A percentile compares a stretch with the other conserved stretches of the same genome.
Evolutionary conservation across 495 filamentous ascomycete species (phyloP).

Genomic region (Penicillium samsonianum): DNA sequence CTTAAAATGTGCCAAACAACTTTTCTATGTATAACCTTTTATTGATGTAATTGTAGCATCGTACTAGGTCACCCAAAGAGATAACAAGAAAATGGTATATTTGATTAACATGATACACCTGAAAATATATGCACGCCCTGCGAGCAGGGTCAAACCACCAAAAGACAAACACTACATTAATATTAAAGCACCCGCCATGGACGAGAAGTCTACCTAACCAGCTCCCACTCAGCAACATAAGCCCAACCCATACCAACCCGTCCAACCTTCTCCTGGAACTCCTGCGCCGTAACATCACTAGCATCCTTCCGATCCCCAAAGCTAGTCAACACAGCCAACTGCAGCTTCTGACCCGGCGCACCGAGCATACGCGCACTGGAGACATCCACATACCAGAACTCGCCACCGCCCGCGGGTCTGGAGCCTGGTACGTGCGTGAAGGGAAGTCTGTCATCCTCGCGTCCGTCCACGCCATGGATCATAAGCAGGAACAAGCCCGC

Average conservation of each 20-base stretch:
- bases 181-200: not conserved
- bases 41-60: too few relatives aligned
- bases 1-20: too few relatives aligned
- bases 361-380: slow-evolving; percentile 62
- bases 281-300: slow-evolving; percentile 64
- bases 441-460: slow-evolving; percentile 64
- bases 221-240: slow-evolving; percentile 68
- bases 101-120: not conserved
- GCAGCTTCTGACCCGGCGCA: slow-evolving; percentile 63
- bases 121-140: not conserved
- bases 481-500: slow-evolving; percentile 66
- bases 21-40: too few relatives aligned
- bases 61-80: too few relatives aligned
- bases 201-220: slow-evolving; percentile 44
- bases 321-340: slow-evolving; percentile 60
- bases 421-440: slow-evolving; percentile 47
- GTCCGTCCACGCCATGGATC: slow-evolving; percentile 65
- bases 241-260: slow-evolving; percentile 61
- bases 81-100: not conserved
- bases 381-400: slow-evolving; percentile 77
- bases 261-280: slow-evolving; percentile 63
- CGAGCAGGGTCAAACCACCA: not conserved
- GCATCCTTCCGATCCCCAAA: slow-evolving; percentile 62
- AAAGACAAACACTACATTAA: not conserved
- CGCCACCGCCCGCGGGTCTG: slow-evolving; percentile 58